Percentiles rank a stretch among this genome's conserved stretches.
These are phyloP conservation scores for Kwoniella botswanensis DNA, from an alignment of 768 basidiomycete genomes.

Conservation along the genomic window DNA sequence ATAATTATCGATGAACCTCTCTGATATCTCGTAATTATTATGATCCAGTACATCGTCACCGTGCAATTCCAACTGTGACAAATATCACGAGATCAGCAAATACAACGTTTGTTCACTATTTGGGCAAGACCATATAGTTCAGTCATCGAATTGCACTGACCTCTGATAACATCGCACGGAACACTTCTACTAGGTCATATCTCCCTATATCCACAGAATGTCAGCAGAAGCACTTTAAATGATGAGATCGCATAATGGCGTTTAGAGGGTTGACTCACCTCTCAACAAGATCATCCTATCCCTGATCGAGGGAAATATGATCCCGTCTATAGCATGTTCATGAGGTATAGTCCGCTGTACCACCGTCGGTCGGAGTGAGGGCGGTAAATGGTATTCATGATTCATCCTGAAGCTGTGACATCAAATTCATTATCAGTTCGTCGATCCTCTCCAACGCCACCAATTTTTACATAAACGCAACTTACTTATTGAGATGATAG, in stretches of 20 bases:
- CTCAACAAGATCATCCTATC: slow-evolving; percentile 88
- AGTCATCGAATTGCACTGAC: slow-evolving; percentile 58
- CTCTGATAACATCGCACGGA: slow-evolving; percentile 71
- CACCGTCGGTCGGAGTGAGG: slow-evolving; percentile 83
- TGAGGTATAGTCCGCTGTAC: slow-evolving; percentile 87
- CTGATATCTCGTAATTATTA: slow-evolving; percentile 84
- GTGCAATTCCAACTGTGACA: slow-evolving; percentile 64
- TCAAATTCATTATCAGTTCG: neutral
- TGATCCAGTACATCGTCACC: slow-evolving; percentile 92
- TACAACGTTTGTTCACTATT: neutral
- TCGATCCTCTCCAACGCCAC: neutral
- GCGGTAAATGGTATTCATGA: slow-evolving; percentile 82
- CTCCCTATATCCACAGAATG: slow-evolving; percentile 27
- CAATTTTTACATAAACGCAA: neutral
- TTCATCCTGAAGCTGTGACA: slow-evolving; percentile 62
- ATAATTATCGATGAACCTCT: slow-evolving; percentile 80
- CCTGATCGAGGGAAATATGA: slow-evolving; percentile 85
- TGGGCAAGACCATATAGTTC: neutral
- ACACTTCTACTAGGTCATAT: slow-evolving; percentile 70
- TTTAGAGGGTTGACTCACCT: slow-evolving; percentile 62
- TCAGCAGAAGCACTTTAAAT: slow-evolving; percentile 2
- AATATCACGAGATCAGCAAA: neutral
- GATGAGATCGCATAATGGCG: neutral
- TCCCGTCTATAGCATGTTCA: slow-evolving; percentile 87
- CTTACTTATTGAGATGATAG: slow-evolving; percentile 82